Evolutionary conservation across 1,139 yeast genomes (phyloP), one percentile per base, ranked within the genome.

Genomic region (Geotrichum histeridarum): DNA sequence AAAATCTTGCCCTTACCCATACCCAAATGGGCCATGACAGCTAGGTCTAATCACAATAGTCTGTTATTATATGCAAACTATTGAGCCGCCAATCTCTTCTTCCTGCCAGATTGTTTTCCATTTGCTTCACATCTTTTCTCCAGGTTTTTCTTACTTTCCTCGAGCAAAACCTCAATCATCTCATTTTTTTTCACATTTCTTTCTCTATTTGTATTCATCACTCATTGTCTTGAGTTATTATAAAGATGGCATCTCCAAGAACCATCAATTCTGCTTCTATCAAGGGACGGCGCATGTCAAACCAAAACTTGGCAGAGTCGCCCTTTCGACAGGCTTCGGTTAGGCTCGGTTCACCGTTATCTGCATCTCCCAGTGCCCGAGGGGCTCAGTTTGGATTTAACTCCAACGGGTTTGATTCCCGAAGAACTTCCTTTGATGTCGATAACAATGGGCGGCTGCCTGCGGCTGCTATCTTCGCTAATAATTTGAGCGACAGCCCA

Each of bases 291-390:
- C 54, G 58, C 36, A 18, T 47, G 47, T 55, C 58, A 2, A 55
- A 55, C 30, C 55, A 55, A 36, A 52, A 47, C 22, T 42, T 55
- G 12, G 54, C 54, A 1, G 58, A 55, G 36, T 65, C 67, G 18
- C 66, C 68, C 6, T 66, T 64, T 48, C 61, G 61, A 7, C 63
- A 63, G 39, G 68, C 68, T 2, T 63, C 68, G 32, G 42, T 59
- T 22, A 52, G 66, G 48, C 53, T 64, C 18, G 67, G 66, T 4
- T 61, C 64, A 2, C 63, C 68, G 2, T 6, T 42, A 8, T 41
- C 47, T 17, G 52, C 54, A 14, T 54, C 57, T 12, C 54, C 52
- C 17, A 45, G 50, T 33, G 12, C 48, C 14, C 43, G 53, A 44
- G 53, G 44, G 9, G 37, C 45, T 22, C 14, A n/a, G 15, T 39